Evolutionary conservation across 805 yeast genomes (phyloP), one percentile per base, ranked within the genome.

Genomic region (Candida glaebosa): DNA sequence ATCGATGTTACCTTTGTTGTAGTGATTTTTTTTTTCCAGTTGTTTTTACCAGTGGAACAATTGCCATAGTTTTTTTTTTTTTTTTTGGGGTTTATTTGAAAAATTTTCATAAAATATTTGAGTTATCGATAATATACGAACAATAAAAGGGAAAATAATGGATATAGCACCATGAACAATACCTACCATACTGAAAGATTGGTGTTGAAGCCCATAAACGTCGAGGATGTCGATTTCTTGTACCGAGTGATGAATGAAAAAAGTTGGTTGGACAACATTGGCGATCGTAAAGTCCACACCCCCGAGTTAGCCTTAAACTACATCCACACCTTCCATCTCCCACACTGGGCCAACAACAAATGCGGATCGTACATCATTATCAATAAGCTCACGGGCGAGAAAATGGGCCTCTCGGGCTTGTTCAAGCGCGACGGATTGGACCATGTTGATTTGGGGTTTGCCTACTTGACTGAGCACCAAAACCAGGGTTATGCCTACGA

Each of bases 261-360:
- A 24, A 15, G 30, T 22, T 35, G 38, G 38, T 22, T 35, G 18
- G n/a, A 35, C 14, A 12, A 35, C n/a, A 35, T 35, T 7, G 38
- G 38, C n/a, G 30, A 35, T 24, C 38, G 38, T 8, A 22, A 35
- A 4, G 24, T 35, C 8, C 12, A 22, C 7, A 20, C 38, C 4
- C 12, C 22, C 3, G 31, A 24, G 5, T 12, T 9, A 6, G 31
- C 38, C 3, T 12, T 20, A n/a, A 20, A 35, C 5, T 24, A 22
- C 14, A 35, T 35, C 9, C 22, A 24, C 4, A 8, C 30, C 3
- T 22, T 22, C n/a, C 38, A 35, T 24, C 24, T 35, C 5, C 31
- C 38, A 3, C 28, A 20, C 8, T 35, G 38, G 38, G 10, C 19
- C 19, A 25, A 35, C 6, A 6, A 35, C 6, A 14, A 24, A 12